phyloP scores from a whole-genome alignment of 129 eudicot genomes.

The Cynara cardunculus region DNA sequence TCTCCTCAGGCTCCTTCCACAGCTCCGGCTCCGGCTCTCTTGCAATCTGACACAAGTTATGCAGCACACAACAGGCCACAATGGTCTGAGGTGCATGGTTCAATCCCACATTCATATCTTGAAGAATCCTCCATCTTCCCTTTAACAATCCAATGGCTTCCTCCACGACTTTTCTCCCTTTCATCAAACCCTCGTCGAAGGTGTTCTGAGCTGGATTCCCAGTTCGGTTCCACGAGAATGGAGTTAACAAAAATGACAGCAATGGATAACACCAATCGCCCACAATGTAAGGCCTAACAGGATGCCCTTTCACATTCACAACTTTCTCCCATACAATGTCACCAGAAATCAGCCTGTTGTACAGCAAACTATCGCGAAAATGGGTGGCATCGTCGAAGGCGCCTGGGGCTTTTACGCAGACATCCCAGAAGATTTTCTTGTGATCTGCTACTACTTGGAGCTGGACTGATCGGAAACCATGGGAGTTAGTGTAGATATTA shows the following conservation, averaged over 20 bases:
- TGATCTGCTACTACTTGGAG: conserved; percentile 89
- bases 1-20: conserved; percentile 91
- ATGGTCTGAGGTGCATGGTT: conserved; percentile 91
- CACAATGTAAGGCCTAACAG: conserved; percentile 79
- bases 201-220: conserved; percentile 81
- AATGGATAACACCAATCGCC: conserved; percentile 95
- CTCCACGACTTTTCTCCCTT: conserved; percentile 67
- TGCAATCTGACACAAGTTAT: conserved; percentile 94
- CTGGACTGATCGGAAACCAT: conserved; percentile 55
- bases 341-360: conserved; percentile 61
- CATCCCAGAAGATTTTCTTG: conserved; percentile 94
- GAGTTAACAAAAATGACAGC: conserved; percentile 81
- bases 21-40: conserved; percentile 97
- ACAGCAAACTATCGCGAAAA: conserved; percentile 84
- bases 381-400: conserved; percentile 70
- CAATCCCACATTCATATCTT: conserved; percentile 84
- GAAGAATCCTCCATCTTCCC: conserved; percentile 96
- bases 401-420: conserved; percentile 89
- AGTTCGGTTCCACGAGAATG: conserved; percentile 60
- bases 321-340: conserved; percentile 93
- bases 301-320: conserved; percentile 79
- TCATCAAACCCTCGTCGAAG: conserved; percentile 84
- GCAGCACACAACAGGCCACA: conserved; percentile 95
- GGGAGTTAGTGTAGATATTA: conserved; percentile 30
- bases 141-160: conserved; percentile 89